These are phyloP conservation scores for Pseudoscleropodium purum DNA, from an alignment of 225 moss, liverwort and hornwort species.

Conservation along the genomic window DNA sequence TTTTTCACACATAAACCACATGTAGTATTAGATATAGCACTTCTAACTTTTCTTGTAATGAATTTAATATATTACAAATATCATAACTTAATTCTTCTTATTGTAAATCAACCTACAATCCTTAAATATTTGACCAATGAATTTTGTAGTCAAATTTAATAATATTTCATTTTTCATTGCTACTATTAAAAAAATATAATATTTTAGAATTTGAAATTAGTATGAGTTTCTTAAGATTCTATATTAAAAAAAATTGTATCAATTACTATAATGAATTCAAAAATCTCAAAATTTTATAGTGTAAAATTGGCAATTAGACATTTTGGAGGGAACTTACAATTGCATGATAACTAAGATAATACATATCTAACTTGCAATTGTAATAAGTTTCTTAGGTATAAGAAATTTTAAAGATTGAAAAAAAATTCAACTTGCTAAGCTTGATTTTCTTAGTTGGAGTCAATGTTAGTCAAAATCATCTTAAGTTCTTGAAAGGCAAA, in stretches of 20 bases:
- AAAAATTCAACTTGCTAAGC: neutral
- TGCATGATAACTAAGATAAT: neutral
- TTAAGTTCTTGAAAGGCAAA: neutral
- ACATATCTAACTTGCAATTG: neutral
- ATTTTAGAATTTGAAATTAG: neutral
- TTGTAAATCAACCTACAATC: neutral
- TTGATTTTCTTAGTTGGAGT: neutral
- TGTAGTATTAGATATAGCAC: neutral
- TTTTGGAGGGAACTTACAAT: neutral
- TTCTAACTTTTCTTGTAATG: neutral
- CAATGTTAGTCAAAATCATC: neutral
- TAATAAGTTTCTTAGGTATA: neutral
- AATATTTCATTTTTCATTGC: neutral
- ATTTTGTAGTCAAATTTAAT: neutral
- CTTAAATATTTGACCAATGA: neutral
- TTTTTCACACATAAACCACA: neutral
- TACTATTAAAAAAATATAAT: neutral
- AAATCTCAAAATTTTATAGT: neutral
- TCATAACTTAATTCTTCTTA: neutral
- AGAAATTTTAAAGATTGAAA: neutral
- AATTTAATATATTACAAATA: neutral
- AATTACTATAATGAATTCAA: neutral
- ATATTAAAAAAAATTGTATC: neutral
- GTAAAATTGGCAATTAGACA: neutral
- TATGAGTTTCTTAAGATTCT: neutral